Base-by-base conservation (phyloP, 176 grass and related monocot genomes). In the Cymbopogon citratus region DNA sequence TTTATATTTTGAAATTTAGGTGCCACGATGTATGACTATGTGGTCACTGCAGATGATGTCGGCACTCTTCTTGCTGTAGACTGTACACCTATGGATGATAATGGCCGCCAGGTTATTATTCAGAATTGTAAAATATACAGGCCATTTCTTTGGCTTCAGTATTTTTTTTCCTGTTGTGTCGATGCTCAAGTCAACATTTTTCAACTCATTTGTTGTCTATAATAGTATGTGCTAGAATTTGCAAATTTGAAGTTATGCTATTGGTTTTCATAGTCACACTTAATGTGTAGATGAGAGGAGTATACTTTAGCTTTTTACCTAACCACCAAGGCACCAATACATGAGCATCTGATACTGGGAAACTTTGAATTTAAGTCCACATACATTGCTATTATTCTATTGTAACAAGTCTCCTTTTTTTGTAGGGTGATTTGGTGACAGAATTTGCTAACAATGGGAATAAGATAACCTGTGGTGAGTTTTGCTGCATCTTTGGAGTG, bases 11-110 rank as follows among this genome's bases (percentile, higher is more conserved):
- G 52, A 48, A 83, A 90, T 80, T 43, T 76, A 97, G 95, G 90
- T 83, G 95, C 92, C 49, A 92, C 92, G 4, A 75, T 95, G 81
- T 92, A 82, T 18, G 92, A 99, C 26, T 93, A 91, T 75, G 91
- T 95, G 54, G 90, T 99, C 73, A 95, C 96, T 73, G 91, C 92
- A 41, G 96, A 99, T 81, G 96, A 99, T 90, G 85, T 99, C 85
- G 91, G 83, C 77, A 90, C 96, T 76, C 40, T 91, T 86, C 92
- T 99, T 77, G 83, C 92, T 77, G 91, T 91, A 69, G 96, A 99
- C 35, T 99, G 92, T 91, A 99, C 92, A 9, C 96, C 96, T 23
- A 95, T 99, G 87, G 96, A 95, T 88, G 96, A 99, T 77, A 88
- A 88, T 88, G 89, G 92, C 69, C 85, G 75, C 43, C 91, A 99